phyloP scores from a whole-genome alignment of 257 asterid species.

The Fraxinus excelsior region DNA sequence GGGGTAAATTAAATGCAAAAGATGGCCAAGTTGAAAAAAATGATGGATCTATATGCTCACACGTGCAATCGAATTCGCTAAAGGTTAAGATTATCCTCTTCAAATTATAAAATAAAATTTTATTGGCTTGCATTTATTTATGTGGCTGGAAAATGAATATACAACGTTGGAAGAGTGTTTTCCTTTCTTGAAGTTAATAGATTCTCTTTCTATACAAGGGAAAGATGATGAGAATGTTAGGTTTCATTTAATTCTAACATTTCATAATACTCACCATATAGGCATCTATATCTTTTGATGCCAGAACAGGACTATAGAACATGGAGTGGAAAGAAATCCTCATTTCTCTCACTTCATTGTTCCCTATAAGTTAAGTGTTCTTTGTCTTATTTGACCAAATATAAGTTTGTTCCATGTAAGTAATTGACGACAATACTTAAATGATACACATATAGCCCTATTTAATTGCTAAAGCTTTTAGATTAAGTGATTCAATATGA shows the following conservation, averaged over 20 bases:
- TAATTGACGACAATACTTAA: no score
- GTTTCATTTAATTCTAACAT: constrained; percentile 13
- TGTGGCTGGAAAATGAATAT: constrained; percentile 20
- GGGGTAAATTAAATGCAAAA: constrained; percentile 75
- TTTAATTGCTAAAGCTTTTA: no score
- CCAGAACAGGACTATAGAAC: no score
- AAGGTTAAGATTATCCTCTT: constrained; percentile 32
- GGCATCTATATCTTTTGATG: no score
- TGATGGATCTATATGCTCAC: constrained; percentile 96
- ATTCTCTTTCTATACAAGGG: not conserved
- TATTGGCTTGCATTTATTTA: not conserved
- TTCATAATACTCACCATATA: not conserved
- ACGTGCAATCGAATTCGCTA: constrained; percentile 90
- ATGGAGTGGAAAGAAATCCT: not conserved
- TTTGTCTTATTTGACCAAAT: no score
- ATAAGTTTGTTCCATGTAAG: no score
- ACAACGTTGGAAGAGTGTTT: constrained; percentile 11
- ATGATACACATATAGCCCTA: no score
- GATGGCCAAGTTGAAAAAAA: constrained; percentile 93
- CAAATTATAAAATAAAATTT: constrained; percentile 8
- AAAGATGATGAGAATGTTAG: not conserved
- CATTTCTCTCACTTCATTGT: not conserved
- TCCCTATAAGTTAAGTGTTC: not conserved
- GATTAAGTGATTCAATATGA: no score
- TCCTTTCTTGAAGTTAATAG: not conserved